Evolutionary conservation across 495 filamentous ascomycete species (phyloP), one percentile per base, ranked within the genome.

Genomic region (Trichoderma asperelloides): DNA sequence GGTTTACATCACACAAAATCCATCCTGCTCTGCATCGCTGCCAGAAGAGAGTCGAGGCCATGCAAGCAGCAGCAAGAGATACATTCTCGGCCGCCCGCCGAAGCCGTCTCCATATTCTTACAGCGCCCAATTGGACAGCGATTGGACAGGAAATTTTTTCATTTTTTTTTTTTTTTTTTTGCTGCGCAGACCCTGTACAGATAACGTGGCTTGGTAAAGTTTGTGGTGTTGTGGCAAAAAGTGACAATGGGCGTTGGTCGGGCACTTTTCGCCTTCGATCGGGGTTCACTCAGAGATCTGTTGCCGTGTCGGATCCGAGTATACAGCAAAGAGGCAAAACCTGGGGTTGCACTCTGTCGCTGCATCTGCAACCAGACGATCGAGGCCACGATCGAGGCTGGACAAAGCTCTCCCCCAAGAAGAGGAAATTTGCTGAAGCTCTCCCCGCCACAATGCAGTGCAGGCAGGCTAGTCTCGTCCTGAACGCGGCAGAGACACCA

Each of bases 161-260:
- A n/a, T n/a, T n/a, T n/a, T n/a, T n/a, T n/a, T n/a, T 18, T 47
- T 15, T 47, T 47, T 47, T 47, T 47, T 12, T 1, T 47, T 12
- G 13, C 11, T 45, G 43, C 43, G n/a, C n/a, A n/a, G 43, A 37
- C 47, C 18, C 16, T 51, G 47, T 51, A 51, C 27, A 60, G 23
- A 60, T 21, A 60, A 60, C 55, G 55, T 60, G 55, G 55, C 55
- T 23, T 21, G 27, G 47, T 21, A 51, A 5, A 21, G 47, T 21
- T 37, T 51, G 55, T 60, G 55, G 55, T 60, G 55, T 60, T 60
- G 55, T 60, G 55, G 55, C 55, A 13, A 60, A 30, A 12, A 57
- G 21, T 15, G n/a, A n/a, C 15, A 47, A 57, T 27, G 23, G 27
- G n/a, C 55, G 16, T 25, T 60, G 27, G 27, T 9, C 27, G 55